These are phyloP conservation scores for Telfairia occidentalis DNA, from an alignment of 331 rosid genomes.

Conservation along the genomic window DNA sequence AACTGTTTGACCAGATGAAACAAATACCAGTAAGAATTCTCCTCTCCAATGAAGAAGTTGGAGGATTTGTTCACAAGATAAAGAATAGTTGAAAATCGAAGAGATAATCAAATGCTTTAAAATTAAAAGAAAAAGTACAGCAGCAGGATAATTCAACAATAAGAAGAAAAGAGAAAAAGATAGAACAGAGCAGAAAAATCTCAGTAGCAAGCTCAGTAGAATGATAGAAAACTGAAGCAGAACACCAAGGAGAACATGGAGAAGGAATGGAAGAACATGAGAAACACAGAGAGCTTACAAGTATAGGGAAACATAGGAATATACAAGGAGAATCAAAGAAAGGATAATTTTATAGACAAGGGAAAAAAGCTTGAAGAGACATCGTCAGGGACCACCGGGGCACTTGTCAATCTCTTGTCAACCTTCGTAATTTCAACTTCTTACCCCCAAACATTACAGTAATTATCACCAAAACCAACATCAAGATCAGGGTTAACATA, in stretches of 20 bases:
- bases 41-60: not conserved
- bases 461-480: not conserved
- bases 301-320: not conserved
- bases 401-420: constrained; percentile 1
- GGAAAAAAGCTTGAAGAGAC: not conserved
- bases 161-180: not conserved
- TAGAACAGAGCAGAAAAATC: not conserved
- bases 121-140: not conserved
- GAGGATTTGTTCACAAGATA: not conserved
- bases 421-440: not conserved
- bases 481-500: not conserved
- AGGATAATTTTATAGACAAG: not conserved
- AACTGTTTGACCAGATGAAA: not conserved
- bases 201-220: not conserved
- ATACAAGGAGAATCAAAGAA: not conserved
- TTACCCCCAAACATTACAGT: not conserved
- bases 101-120: not conserved
- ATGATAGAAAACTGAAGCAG: not conserved
- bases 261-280: not conserved
- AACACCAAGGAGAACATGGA: not conserved
- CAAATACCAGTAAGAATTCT: not conserved
- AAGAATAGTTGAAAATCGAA: not conserved
- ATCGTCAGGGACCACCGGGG: not conserved
- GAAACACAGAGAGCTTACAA: not conserved
- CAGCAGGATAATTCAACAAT: not conserved